Base-by-base conservation (phyloP, 2,329 filamentous ascomycete genomes). In the Nemania abortiva region DNA sequence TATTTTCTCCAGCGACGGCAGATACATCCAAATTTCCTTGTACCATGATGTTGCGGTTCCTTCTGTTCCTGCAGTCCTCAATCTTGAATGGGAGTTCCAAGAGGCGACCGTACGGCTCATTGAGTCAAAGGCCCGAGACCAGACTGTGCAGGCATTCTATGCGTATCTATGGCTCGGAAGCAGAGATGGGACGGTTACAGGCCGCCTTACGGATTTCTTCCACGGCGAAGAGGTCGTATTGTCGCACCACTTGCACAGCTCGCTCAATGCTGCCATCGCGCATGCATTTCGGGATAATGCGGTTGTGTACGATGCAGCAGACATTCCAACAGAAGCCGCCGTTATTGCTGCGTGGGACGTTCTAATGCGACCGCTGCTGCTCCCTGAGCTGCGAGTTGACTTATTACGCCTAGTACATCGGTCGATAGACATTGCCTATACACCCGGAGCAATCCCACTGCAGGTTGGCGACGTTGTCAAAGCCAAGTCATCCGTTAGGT, bases 341-440 rank as follows among this genome's bases (percentile, higher is more conserved):
- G 97, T 98, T 73, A 95, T 98, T 20, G 92, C 97, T 56, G 94
- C 95, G 68, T 98, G 95, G 95, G 98, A 99, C 84, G 96, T 96
- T 54, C 98, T 99, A 78, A 98, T 95, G 18, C 98, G 98, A 87
- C 96, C 96, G n/a, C 98, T 99, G 81, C 98, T 99, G 87, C 95
- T 96, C 71, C 90, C 94, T 75, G 93, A 90, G 69, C 97, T 99
- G 75, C 95, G 99, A 75, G 96, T 96, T 73, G 96, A 99, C 79
- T 85, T 99, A 60, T 87, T 99, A 72, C 98, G 97, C 84, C 90
- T 99, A 60, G 95, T 99, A 7, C 96, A 99, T 83, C 84, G 98
- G 71, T 98, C 96, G 58, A 99, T 99, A 81, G 91, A 92, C 71
- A 98, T 98, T 90, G 92, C 95, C 77, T 99, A 56, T 29, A 39